These are phyloP conservation scores for Lachnellula subtilissima DNA, from an alignment of 2,329 filamentous ascomycete species.

Conservation along the genomic window DNA sequence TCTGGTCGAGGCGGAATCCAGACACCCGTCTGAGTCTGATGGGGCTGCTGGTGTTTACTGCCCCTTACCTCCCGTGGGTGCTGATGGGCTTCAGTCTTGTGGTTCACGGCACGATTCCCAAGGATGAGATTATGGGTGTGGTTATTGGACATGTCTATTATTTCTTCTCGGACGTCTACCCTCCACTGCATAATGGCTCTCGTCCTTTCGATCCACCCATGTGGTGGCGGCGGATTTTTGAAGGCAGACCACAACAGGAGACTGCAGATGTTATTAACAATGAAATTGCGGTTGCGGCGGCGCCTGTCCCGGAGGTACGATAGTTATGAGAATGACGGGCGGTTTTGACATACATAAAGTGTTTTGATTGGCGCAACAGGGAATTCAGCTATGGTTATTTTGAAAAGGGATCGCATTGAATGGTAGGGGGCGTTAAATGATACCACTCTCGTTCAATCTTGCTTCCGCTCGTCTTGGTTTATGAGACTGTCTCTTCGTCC, in stretches of 20 bases:
- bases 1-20: slow-evolving; percentile 94
- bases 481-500: slow-evolving; percentile 16
- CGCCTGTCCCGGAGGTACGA: slow-evolving; percentile 36
- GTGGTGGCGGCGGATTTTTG: slow-evolving; percentile 88
- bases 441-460: slow-evolving; percentile 17
- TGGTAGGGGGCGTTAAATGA: slow-evolving; percentile 11
- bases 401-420: neutral
- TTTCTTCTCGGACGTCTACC: slow-evolving; percentile 96
- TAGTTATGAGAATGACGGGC: slow-evolving; percentile 10
- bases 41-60: slow-evolving; percentile 84
- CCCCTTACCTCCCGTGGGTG: slow-evolving; percentile 94
- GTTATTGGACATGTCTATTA: slow-evolving; percentile 96
- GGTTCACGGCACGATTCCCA: slow-evolving; percentile 84
- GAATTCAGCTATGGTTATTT: neutral
- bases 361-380: slow-evolving; percentile 12
- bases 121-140: slow-evolving; percentile 94
- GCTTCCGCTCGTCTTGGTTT: slow-evolving; percentile 2
- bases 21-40: slow-evolving; percentile 86
- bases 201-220: slow-evolving; percentile 81
- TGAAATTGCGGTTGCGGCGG: slow-evolving; percentile 55
- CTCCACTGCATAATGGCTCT: slow-evolving; percentile 78
- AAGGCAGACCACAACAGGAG: slow-evolving; percentile 48
- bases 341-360: slow-evolving; percentile 1
- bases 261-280: slow-evolving; percentile 53
- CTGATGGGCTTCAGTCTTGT: slow-evolving; percentile 87